Evolutionary conservation across 225 moss, liverwort and hornwort species (phyloP), one percentile per base, ranked within the genome.

Genomic region (Polytrichum commune): DNA sequence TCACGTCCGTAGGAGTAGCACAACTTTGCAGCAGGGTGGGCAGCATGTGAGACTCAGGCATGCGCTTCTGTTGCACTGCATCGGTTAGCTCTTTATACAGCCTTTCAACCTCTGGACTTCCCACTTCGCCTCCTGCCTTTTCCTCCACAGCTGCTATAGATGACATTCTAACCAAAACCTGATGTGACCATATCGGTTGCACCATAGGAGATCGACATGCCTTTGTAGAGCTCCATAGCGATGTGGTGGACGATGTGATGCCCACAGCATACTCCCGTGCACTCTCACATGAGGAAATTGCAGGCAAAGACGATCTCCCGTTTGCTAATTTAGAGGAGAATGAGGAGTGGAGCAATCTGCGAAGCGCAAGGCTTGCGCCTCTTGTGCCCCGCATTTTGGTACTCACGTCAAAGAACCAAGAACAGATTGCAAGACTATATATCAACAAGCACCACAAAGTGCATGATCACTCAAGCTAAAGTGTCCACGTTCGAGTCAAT

Each of bases 31-130:
- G 79, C 65, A 95, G 74, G n/a, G 80, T 76, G 22, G 84, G 88
- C 30, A 98, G 75, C 77, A 84, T 72, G 2, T 82, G 73, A 24
- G 92, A 83, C 58, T 81, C 76, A 30, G 98, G 98, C 75, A 90
- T 93, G 70, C 94, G 66, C 77, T 80, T 83, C 77, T 79, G 83
- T 28, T 80, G 82, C 75, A 98, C 86, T 26, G 88, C 81, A 29
- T 87, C 92, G 18, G 78, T 69, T 62, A 98, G 75, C 70, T 87
- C 88, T 35, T 80, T 72, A 64, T 87, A 85, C 54, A 95, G 72
- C 67, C 71, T 80, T 76, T 93, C 86, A 26, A 93, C 90, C 69
- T 92, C 92, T n/a, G 88, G 79, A 72, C 79, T 91, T 66, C 82
- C 73, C 5, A 29, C 58, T 10, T 73, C 77, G 26, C 18, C 65